phyloP scores from a whole-genome alignment of 2,329 filamentous ascomycete species.

The Helicocarpus griseus region DNA sequence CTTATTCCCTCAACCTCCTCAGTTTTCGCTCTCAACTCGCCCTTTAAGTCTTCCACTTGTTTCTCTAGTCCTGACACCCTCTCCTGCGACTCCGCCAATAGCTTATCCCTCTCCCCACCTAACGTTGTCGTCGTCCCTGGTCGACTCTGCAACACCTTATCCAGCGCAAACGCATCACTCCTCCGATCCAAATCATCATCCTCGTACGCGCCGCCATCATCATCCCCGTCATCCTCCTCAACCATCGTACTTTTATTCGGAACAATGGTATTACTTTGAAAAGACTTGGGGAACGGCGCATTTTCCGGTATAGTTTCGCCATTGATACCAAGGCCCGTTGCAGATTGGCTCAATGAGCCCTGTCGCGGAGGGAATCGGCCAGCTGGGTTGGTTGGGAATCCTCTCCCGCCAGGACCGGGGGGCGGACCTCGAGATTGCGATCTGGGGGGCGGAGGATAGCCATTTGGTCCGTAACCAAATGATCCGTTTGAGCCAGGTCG shows the following conservation, averaged over 20 bases:
- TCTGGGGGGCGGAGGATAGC: constrained; percentile 26
- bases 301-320: constrained; percentile 49
- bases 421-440: constrained; percentile 36
- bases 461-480: constrained; percentile 21
- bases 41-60: constrained; percentile 64
- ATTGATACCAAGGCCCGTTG: constrained; percentile 39
- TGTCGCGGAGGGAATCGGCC: constrained; percentile 29
- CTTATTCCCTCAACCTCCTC: constrained; percentile 54
- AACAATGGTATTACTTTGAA: constrained; percentile 91
- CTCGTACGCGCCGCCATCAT: constrained; percentile 37
- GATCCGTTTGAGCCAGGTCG: constrained; percentile 16
- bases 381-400: constrained; percentile 14
- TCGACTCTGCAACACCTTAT: constrained; percentile 37
- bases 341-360: constrained; percentile 24
- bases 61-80: constrained; percentile 67
- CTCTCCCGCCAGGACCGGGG: constrained; percentile 4
- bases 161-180: constrained; percentile 55
- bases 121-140: constrained; percentile 41
- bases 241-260: constrained; percentile 97
- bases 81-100: constrained; percentile 68
- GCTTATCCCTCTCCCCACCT: constrained; percentile 40
- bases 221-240: constrained; percentile 76
- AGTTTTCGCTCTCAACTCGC: constrained; percentile 59
- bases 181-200: constrained; percentile 43
- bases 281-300: constrained; percentile 74